phyloP scores from a whole-genome alignment of 306 rosid genomes.

The Betula pendula region DNA sequence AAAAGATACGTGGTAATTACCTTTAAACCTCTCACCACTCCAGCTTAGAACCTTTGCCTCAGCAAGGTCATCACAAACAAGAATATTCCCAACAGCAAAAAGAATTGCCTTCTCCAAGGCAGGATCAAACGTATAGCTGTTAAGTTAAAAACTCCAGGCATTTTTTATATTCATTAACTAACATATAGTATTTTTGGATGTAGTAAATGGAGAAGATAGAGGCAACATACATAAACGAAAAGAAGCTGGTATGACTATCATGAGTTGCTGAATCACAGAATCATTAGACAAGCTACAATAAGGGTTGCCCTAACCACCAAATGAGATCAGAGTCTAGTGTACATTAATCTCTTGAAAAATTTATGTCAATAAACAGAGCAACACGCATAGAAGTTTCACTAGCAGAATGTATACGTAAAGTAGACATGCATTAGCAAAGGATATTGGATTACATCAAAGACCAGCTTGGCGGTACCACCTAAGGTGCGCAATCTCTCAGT shows the following conservation, averaged over 20 bases:
- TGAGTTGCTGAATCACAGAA: neutral
- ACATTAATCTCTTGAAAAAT: neutral
- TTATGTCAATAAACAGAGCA: constrained; percentile 8
- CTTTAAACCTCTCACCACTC: constrained; percentile 96
- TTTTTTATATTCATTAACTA: constrained; percentile 16
- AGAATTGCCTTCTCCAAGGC: constrained; percentile 95
- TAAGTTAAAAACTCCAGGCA: constrained; percentile 56
- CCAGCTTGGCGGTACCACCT: constrained; percentile 83
- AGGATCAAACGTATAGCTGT: constrained; percentile 80
- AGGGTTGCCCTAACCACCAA: neutral
- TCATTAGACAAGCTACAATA: neutral
- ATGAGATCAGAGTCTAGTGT: neutral
- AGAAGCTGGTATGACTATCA: neutral
- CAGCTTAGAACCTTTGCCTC: constrained; percentile 96
- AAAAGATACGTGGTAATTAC: constrained; percentile 35
- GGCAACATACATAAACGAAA: neutral
- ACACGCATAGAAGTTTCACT: constrained; percentile 1
- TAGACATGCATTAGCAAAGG: constrained; percentile 48
- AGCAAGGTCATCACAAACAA: constrained; percentile 91
- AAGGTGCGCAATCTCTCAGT: constrained; percentile 87
- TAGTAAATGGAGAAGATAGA: constrained; percentile 15
- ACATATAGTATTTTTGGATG: constrained; percentile 6
- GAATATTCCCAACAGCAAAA: constrained; percentile 95
- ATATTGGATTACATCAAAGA: constrained; percentile 95
- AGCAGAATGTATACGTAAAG: constrained; percentile 18